Conservation (phyloP, 2,329 filamentous ascomycete species). For the Aphanocladium album region DNA sequence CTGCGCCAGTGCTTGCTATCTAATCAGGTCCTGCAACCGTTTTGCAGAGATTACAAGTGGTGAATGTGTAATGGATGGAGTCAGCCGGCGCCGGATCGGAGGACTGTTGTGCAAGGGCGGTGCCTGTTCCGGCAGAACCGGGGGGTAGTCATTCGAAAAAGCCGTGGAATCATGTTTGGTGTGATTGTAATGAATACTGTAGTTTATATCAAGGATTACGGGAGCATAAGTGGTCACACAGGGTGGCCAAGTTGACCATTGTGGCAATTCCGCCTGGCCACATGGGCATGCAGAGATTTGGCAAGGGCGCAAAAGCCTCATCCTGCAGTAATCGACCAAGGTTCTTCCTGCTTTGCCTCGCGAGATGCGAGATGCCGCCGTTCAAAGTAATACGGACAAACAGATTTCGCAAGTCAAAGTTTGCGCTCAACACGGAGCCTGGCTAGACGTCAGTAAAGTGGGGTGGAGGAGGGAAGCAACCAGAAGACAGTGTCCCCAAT, state of each 20-base stretch:
- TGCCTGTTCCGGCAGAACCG: neutral
- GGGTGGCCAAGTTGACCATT: neutral
- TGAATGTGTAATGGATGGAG: neutral
- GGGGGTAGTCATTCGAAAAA: neutral
- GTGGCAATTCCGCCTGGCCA: neutral
- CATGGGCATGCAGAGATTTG: neutral
- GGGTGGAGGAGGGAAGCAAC: slow-evolving; percentile 7
- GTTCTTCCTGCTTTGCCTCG: no score
- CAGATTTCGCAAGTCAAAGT: neutral
- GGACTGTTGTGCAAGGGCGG: neutral
- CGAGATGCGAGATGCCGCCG: neutral
- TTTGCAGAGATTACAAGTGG: neutral
- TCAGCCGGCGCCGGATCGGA: slow-evolving; percentile 11
- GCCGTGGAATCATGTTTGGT: neutral
- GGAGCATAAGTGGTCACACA: neutral
- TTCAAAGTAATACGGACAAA: neutral
- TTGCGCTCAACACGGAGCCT: slow-evolving; percentile 4
- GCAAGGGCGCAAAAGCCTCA: no score
- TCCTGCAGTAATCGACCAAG: no score
- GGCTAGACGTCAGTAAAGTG: slow-evolving; percentile 11
- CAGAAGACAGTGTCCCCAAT: no score
- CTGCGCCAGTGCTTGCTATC: neutral
- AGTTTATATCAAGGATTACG: neutral
- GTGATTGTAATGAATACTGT: no score
- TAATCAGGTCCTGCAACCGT: neutral